Conservation (phyloP, 371 early-diverging fungal genomes). For the Mortierella sp. region DNA sequence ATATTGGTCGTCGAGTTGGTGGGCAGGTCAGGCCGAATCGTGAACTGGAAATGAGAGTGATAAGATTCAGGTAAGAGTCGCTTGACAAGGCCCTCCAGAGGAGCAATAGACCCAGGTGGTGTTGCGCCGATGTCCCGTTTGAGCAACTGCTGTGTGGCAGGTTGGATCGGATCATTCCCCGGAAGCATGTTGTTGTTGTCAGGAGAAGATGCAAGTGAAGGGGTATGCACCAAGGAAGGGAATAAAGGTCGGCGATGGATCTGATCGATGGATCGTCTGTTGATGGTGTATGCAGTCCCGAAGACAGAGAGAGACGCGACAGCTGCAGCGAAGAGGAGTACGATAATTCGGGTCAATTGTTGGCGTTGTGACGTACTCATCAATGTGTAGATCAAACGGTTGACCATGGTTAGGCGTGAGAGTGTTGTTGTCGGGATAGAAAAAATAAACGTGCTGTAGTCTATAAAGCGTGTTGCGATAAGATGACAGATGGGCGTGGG, state of each 20-base stretch:
- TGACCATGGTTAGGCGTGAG: no score
- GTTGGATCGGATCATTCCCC: background rate
- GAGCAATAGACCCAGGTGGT: background rate
- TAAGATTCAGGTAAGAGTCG: conserved; percentile 37
- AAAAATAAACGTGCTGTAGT: no score
- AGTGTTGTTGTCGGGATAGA: no score
- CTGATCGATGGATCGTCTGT: background rate
- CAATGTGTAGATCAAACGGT: no score
- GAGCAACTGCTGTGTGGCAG: background rate
- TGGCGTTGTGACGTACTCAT: no score
- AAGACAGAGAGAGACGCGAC: background rate
- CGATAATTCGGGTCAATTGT: no score
- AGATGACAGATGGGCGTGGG: no score
- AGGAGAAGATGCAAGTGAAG: background rate
- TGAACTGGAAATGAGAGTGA: conserved; percentile 36
- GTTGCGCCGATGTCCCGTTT: background rate
- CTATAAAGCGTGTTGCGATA: no score
- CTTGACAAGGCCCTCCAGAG: conserved; percentile 22
- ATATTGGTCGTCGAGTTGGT: conserved; percentile 39
- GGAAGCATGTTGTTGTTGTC: background rate
- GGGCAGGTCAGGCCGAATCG: conserved; percentile 17
- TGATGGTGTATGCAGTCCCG: background rate
- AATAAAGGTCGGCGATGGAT: background rate
- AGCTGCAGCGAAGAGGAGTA: background rate
- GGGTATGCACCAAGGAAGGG: background rate